Evolutionary conservation across 2,329 filamentous ascomycete genomes (phyloP).

Genomic region (Verticillium tricorpus): DNA sequence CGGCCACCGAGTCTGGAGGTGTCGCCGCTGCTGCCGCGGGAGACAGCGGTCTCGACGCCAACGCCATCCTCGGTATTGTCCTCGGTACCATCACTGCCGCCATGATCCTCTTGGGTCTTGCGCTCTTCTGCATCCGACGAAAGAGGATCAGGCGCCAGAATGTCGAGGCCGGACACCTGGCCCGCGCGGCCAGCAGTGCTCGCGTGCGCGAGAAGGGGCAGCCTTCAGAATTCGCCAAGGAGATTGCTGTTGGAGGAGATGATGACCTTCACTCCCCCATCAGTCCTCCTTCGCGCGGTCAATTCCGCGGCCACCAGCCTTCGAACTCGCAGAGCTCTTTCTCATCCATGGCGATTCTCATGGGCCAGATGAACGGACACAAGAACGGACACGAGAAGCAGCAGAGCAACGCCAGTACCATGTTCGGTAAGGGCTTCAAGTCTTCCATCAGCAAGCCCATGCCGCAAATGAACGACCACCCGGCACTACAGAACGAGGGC

Average conservation of each 20-base stretch:
- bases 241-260: constrained; percentile 13
- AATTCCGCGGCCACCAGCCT: constrained; percentile 47
- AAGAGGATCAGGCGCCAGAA: constrained; percentile 43
- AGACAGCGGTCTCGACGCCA: constrained; percentile 23
- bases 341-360: constrained; percentile 61
- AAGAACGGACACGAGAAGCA: constrained; percentile 46
- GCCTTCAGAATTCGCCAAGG: constrained; percentile 2
- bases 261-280: not conserved
- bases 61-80: constrained; percentile 71
- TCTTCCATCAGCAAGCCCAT: constrained; percentile 58
- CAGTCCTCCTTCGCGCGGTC: constrained; percentile 10
- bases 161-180: not conserved
- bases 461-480: constrained; percentile 34
- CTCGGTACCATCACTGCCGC: constrained; percentile 77
- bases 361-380: constrained; percentile 39
- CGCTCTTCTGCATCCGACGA: constrained; percentile 66
- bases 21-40: constrained; percentile 18
- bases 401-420: constrained; percentile 45
- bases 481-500: constrained; percentile 25
- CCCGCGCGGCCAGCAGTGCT: constrained; percentile 25
- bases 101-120: constrained; percentile 62
- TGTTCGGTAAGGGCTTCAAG: constrained; percentile 61
- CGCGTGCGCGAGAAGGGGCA: constrained; percentile 19
- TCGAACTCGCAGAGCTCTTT: constrained; percentile 53
- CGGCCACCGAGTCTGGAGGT: constrained; percentile 24